A percentile compares a stretch with the other conserved stretches of the same genome.
These are phyloP conservation scores for Sporothrix brasiliensis DNA, from an alignment of 2,329 filamentous ascomycete species.

Conservation along the genomic window DNA sequence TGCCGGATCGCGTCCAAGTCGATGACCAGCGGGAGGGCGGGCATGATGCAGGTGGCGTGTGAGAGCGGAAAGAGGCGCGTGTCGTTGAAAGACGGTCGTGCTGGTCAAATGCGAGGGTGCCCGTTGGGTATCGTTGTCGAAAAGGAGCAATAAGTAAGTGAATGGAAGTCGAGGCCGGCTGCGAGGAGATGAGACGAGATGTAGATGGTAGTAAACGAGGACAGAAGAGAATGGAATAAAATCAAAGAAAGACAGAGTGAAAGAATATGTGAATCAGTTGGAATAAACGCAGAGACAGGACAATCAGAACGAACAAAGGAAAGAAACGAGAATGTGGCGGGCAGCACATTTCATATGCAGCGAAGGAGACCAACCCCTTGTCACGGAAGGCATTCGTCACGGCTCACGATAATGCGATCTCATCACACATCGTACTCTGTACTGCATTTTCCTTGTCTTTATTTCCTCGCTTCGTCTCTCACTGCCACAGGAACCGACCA, in stretches of 20 bases:
- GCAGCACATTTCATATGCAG: constrained; percentile 13
- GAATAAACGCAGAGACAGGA: neutral
- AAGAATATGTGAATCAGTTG: neutral
- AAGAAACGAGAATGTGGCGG: constrained; percentile 6
- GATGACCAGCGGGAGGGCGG: constrained; percentile 14
- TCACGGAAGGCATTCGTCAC: constrained; percentile 19
- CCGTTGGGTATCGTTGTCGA: neutral
- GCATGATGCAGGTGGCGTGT: neutral
- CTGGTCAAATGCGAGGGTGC: neutral
- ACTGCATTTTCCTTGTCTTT: neutral
- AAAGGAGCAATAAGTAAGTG: neutral
- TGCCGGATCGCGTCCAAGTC: constrained; percentile 10
- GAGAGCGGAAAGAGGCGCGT: neutral
- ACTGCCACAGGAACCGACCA: constrained; percentile 3
- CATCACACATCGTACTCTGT: neutral
- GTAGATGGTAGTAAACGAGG: neutral
- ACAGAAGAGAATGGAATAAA: neutral
- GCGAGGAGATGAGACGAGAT: neutral
- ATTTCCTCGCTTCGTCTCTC: neutral
- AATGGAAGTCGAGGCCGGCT: constrained; percentile 21
- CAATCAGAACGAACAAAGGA: neutral
- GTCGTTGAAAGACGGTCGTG: neutral
- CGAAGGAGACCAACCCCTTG: neutral
- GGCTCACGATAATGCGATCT: constrained; percentile 3
- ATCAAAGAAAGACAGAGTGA: neutral